A percentile compares a stretch with the other conserved stretches of the same genome.
These are phyloP conservation scores for Colletotrichum aenigma DNA, from an alignment of 2,329 filamentous ascomycete species.

Conservation along the genomic window DNA sequence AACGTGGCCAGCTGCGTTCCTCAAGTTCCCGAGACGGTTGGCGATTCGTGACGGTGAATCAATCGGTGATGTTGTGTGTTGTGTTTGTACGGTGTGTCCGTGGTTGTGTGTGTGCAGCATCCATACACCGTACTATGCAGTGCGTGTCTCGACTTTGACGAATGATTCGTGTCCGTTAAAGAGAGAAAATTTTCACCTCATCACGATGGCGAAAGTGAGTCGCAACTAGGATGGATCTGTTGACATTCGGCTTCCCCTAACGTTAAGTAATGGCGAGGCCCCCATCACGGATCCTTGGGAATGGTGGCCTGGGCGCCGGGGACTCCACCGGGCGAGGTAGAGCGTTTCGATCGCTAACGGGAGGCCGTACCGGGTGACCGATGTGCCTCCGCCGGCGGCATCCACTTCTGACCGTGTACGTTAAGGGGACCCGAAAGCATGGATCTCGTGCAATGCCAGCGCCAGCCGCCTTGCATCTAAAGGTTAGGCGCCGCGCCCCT, in stretches of 20 bases:
- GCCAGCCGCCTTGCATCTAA: constrained; percentile 18
- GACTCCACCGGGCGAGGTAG: constrained; percentile 9
- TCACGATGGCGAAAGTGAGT: constrained; percentile 1
- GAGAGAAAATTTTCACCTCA: constrained; percentile 16
- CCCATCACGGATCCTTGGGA: constrained; percentile 9
- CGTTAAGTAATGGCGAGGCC: constrained; percentile 22
- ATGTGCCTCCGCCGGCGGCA: constrained; percentile 12
- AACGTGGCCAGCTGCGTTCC: constrained; percentile 10
- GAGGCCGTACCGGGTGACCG: constrained; percentile 19
- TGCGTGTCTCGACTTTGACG: not conserved
- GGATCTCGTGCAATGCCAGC: constrained; percentile 14
- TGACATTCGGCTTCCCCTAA: constrained; percentile 20
- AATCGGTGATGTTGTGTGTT: not conserved
- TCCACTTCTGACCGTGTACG: constrained; percentile 21
- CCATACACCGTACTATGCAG: not conserved
- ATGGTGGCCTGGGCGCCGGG: not conserved
- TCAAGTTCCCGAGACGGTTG: not conserved
- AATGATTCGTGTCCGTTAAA: not conserved
- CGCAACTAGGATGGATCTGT: constrained; percentile 17
- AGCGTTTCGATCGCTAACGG: constrained; percentile 14
- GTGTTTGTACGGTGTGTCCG: not conserved
- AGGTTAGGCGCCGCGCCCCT: constrained; percentile 19
- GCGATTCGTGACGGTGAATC: not conserved
- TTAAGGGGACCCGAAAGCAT: constrained; percentile 22
- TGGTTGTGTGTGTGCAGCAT: not conserved